These are phyloP conservation scores for Nepenthes alata DNA, from an alignment of 179 eudicot species.

Conservation along the genomic window DNA sequence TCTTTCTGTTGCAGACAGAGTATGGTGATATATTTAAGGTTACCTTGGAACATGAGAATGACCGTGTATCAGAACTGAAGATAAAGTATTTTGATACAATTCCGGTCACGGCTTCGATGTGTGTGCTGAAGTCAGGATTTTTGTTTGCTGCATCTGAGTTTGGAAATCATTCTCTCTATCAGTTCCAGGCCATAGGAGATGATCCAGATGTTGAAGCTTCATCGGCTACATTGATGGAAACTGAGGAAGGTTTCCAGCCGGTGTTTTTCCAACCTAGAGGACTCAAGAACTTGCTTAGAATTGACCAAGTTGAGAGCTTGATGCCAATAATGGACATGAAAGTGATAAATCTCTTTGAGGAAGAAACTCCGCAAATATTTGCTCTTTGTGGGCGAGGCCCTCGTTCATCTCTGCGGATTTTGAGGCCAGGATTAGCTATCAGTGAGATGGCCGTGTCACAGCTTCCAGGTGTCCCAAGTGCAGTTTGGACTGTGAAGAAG, in stretches of 20 bases:
- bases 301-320: constrained; percentile 90
- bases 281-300: constrained; percentile 76
- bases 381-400: constrained; percentile 95
- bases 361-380: constrained; percentile 94
- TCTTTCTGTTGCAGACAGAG: constrained; percentile 85
- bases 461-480: constrained; percentile 93
- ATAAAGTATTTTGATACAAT: constrained; percentile 92
- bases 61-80: constrained; percentile 64
- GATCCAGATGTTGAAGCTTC: constrained; percentile 94
- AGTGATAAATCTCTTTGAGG: constrained; percentile 73
- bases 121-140: constrained; percentile 80
- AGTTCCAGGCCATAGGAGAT: constrained; percentile 89
- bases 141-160: constrained; percentile 95
- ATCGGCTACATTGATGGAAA: constrained; percentile 67
- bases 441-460: constrained; percentile 96
- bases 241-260: constrained; percentile 90
- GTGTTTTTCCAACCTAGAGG: constrained; percentile 80
- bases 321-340: constrained; percentile 99
- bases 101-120: constrained; percentile 72
- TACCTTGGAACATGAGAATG: constrained; percentile 65
- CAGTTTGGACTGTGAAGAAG: constrained; percentile 98
- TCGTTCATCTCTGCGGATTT: constrained; percentile 74
- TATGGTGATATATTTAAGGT: constrained; percentile 96
- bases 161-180: constrained; percentile 92
- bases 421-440: constrained; percentile 87